Evolutionary conservation across 208 protist genomes (phyloP).

Genomic region (Zelonia costaricensis): DNA sequence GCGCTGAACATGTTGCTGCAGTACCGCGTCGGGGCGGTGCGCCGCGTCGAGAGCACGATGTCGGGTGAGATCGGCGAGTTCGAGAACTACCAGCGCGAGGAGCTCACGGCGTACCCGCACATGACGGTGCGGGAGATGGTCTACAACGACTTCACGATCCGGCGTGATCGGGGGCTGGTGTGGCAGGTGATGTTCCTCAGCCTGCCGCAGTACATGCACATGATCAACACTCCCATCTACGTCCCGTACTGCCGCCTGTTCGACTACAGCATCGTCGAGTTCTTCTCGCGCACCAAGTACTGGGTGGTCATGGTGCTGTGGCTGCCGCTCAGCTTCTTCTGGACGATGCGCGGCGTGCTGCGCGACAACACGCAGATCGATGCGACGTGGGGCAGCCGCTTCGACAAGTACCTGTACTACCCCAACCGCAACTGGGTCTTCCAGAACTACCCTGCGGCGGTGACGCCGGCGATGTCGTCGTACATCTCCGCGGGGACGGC

Average conservation of each 20-base stretch:
- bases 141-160: conserved; percentile 55
- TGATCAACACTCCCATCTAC: conserved; percentile 45
- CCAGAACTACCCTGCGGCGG: conserved; percentile 30
- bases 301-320: conserved; percentile 43
- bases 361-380: conserved; percentile 32
- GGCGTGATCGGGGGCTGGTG: conserved; percentile 38
- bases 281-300: conserved; percentile 56
- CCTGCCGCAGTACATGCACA: conserved; percentile 46
- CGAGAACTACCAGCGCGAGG: conserved; percentile 34
- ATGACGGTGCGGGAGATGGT: conserved; percentile 44
- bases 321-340: conserved; percentile 48
- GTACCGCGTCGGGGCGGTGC: conserved; percentile 40
- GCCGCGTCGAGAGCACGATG: conserved; percentile 9
- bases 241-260: conserved; percentile 49
- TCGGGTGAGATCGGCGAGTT: conserved; percentile 10
- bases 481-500: conserved; percentile 3
- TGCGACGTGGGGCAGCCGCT: conserved; percentile 22
- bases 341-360: conserved; percentile 33
- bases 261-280: conserved; percentile 38
- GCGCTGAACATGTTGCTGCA: conserved; percentile 57
- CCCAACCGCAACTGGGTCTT: conserved; percentile 46
- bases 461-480: conserved; percentile 8
- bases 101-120: conserved; percentile 51
- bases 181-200: conserved; percentile 49
- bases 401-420: conserved; percentile 45